Evolutionary conservation across 2,329 filamentous ascomycete species (phyloP), one percentile per base, ranked within the genome.

Genomic region (Fusarium devonianum): DNA sequence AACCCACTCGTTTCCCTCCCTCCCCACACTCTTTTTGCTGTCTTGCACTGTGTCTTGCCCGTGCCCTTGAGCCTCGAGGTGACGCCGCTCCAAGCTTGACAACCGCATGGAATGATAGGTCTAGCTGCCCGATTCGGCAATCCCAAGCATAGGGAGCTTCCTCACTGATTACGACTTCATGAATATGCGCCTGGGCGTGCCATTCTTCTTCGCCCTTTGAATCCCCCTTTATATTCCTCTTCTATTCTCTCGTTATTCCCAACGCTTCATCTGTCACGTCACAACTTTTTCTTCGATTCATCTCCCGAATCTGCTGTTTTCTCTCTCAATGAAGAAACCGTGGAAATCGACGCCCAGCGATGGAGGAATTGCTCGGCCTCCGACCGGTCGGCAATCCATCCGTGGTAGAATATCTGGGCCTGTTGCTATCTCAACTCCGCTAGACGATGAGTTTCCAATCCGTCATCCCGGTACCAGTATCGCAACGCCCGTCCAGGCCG

Each of bases 341-440:
- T 81, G 80, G 71, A 81, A 77, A 65, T 69, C 74, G 40, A 60
- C 71, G 23, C 66, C 78, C 42, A 71, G 64, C 60, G 63, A 71
- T 58, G 71, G 53, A 21, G 49, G 54, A 13, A 49, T 43, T 52
- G 44, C 49, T 48, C 62, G 56, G 44, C 56, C 64, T 35, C 52
- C 58, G 28, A 54, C 56, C 35, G 51, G 72, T 56, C 71, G 73
- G 56, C 72, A 75, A 58, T 78, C 78, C 23, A 79, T 86, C 53
- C 79, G 83, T 28, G 83, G 82, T 53, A 81, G 78, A 58, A 86
- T 86, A 53, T 86, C 83, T 21, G 77, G 75, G 6, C 84, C 84
- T 11, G 86, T 86, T 36, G 82, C 82, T 2, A 79, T 86, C 16
- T 67, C 72, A 13, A 71, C 68, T 46, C 64, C 72, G 7, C 57